phyloP scores from a whole-genome alignment of 805 yeast species.

The Yarrowia porcina region DNA sequence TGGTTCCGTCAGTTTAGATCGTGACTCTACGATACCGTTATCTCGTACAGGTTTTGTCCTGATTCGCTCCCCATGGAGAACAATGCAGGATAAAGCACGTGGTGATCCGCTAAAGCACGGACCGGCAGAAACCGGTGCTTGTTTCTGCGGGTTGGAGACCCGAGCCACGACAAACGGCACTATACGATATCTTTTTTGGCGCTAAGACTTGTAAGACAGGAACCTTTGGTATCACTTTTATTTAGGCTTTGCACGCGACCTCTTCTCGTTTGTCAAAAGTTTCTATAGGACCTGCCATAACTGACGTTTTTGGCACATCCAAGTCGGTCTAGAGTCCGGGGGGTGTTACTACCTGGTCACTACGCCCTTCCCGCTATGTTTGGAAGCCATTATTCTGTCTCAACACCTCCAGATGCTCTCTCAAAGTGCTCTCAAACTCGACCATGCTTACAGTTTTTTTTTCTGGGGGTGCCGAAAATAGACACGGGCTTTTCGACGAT shows the following conservation, averaged over 20 bases:
- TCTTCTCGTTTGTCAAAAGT: background rate
- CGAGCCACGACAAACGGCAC: background rate
- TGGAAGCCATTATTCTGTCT: background rate
- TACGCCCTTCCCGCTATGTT: background rate
- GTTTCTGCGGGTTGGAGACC: background rate
- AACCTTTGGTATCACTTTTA: background rate
- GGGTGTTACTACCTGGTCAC: background rate
- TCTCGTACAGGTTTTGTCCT: no score
- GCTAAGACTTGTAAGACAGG: background rate
- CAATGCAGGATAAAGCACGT: no score
- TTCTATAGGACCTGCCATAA: background rate
- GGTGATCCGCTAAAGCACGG: no score
- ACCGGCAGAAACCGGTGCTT: no score
- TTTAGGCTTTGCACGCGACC: slow-evolving; percentile 11
- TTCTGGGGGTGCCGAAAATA: background rate
- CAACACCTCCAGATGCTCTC: no score
- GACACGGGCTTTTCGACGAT: background rate
- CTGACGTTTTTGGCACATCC: background rate
- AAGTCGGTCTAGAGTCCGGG: background rate
- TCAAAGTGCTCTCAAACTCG: background rate
- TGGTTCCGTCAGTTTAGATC: background rate
- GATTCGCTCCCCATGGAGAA: no score
- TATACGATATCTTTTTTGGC: background rate
- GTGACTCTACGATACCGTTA: no score
- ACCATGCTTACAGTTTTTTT: background rate